These are phyloP conservation scores for Globisporangium carolinianum DNA, from an alignment of 352 stramenopile species.

Conservation along the genomic window DNA sequence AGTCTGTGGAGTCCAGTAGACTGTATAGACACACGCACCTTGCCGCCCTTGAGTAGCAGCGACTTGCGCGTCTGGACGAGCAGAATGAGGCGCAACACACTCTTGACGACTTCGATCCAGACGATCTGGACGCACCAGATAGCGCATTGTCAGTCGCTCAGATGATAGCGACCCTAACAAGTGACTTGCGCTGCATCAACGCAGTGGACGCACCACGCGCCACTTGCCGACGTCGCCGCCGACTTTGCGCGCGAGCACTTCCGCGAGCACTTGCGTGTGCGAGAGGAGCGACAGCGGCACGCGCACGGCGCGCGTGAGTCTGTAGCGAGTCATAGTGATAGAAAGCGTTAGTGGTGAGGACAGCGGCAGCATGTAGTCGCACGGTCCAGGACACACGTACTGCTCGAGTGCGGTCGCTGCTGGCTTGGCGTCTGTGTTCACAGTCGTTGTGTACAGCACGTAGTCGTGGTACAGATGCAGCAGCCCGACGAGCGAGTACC, in stretches of 20 bases:
- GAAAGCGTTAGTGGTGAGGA: too few species aligned
- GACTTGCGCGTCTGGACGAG: conserved; percentile 48
- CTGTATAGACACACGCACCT: conserved; percentile 18
- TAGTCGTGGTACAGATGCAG: conserved; percentile 82
- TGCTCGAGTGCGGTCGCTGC: conserved; percentile 14
- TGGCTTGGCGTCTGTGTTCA: conserved; percentile 10
- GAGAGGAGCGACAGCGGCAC: conserved; percentile 72
- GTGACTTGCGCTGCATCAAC: too few species aligned
- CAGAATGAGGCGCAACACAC: conserved; percentile 56
- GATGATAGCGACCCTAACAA: neutral
- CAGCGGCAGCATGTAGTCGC: neutral
- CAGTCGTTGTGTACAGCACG: conserved; percentile 60
- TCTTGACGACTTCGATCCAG: conserved; percentile 70
- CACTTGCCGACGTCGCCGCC: conserved; percentile 63
- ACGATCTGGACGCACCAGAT: conserved; percentile 41
- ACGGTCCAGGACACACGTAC: conserved; percentile 12
- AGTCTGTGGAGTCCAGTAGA: neutral
- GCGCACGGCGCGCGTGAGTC: conserved; percentile 44
- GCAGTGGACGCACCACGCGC: conserved; percentile 37
- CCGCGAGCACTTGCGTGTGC: conserved; percentile 74
- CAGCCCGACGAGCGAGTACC: conserved; percentile 71
- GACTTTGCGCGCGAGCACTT: conserved; percentile 68
- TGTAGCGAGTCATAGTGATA: conserved; percentile 8
- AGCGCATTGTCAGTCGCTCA: neutral
- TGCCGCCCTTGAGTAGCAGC: conserved; percentile 55